A percentile compares a stretch with the other conserved stretches of the same genome.
These are phyloP conservation scores for Ceratocystis lukuohia DNA, from an alignment of 2,329 filamentous ascomycete genomes.

Conservation along the genomic window DNA sequence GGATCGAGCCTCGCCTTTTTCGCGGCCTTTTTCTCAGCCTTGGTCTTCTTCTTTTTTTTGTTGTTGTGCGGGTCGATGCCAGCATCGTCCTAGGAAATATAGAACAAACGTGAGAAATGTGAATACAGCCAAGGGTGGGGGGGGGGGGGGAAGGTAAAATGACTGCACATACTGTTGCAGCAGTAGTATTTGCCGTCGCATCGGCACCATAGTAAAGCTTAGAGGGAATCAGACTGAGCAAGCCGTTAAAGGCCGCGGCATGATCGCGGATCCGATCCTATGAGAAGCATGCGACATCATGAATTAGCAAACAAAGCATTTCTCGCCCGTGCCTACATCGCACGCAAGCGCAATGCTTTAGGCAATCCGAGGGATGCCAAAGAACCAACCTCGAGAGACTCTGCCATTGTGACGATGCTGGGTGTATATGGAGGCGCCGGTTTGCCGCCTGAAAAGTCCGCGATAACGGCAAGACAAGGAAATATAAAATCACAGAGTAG, in stretches of 20 bases:
- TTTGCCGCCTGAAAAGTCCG: not conserved
- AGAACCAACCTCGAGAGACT: constrained; percentile 24
- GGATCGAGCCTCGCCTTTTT: constrained; percentile 85
- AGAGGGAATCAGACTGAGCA: constrained; percentile 77
- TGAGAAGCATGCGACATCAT: not conserved
- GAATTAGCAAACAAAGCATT: constrained; percentile 11
- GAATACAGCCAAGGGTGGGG: constrained; percentile 9
- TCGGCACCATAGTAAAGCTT: constrained; percentile 86
- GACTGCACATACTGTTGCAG: constrained; percentile 44
- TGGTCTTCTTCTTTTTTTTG: constrained; percentile 79
- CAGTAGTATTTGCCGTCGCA: constrained; percentile 50
- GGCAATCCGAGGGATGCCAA: not conserved
- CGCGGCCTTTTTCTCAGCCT: constrained; percentile 68
- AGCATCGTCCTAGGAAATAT: constrained; percentile 52
- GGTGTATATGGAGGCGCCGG: not conserved
- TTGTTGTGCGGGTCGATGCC: constrained; percentile 42
- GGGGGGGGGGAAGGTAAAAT: not conserved
- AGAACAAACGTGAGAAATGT: not conserved
- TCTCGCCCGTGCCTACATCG: not conserved
- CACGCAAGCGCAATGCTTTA: not conserved
- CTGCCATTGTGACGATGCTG: constrained; percentile 21
- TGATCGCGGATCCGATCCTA: constrained; percentile 46
- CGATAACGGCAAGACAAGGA: not conserved
- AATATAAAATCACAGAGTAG: not conserved
- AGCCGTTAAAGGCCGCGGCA: constrained; percentile 68